These are phyloP conservation scores for Amanita exitialis DNA, from an alignment of 768 basidiomycete species.

Conservation along the genomic window DNA sequence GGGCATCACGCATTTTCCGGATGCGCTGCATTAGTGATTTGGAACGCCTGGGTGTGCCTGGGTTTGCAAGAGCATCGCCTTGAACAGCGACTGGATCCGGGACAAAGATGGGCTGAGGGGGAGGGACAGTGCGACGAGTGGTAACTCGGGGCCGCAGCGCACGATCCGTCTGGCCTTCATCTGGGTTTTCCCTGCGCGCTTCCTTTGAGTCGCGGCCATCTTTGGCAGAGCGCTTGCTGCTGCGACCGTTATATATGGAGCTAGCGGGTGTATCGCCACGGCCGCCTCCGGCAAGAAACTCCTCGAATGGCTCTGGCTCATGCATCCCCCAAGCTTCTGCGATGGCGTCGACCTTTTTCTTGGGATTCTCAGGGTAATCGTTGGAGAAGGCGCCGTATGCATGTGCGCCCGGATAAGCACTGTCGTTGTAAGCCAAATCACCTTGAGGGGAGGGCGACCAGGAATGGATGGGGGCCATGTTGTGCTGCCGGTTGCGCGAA, in stretches of 20 bases:
- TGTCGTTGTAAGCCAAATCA: constrained; percentile 29
- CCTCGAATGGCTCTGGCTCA: constrained; percentile 86
- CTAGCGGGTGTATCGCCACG: constrained; percentile 43
- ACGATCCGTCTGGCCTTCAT: constrained; percentile 20
- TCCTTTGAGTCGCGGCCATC: constrained; percentile 30
- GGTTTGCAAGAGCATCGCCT: constrained; percentile 30
- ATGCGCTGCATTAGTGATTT: constrained; percentile 85
- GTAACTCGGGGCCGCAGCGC: constrained; percentile 22
- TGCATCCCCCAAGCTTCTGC: constrained; percentile 92
- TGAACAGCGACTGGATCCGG: constrained; percentile 37
- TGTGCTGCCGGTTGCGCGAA: constrained; percentile 74
- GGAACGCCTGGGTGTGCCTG: constrained; percentile 55
- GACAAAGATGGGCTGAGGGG: constrained; percentile 77
- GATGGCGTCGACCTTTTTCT: constrained; percentile 83
- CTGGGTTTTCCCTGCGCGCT: constrained; percentile 22
- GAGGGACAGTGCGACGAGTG: constrained; percentile 54
- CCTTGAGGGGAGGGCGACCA: constrained; percentile 43
- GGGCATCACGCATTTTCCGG: constrained; percentile 79
- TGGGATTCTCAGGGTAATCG: constrained; percentile 50
- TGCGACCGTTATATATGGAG: constrained; percentile 55
- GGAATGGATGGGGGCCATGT: constrained; percentile 76
- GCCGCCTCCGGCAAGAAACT: constrained; percentile 79
- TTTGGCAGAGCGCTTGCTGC: constrained; percentile 25
- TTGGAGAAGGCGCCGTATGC: constrained; percentile 38
- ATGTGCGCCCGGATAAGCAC: constrained; percentile 45